These are phyloP conservation scores for Colletotrichum lentis DNA, from an alignment of 2,329 filamentous ascomycete species.

Conservation along the genomic window DNA sequence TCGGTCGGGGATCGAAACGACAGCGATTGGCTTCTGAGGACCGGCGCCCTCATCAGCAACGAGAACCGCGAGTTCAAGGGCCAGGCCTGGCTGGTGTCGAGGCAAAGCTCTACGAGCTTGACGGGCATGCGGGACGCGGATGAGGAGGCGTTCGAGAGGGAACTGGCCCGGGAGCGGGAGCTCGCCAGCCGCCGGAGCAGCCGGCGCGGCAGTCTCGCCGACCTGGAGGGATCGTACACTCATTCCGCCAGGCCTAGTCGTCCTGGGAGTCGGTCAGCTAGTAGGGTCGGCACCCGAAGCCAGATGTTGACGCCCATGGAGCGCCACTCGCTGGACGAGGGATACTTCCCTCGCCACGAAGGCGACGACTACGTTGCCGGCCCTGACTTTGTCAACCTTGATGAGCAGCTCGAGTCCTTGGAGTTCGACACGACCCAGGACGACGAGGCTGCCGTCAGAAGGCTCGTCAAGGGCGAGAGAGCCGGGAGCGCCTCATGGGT, in stretches of 20 bases:
- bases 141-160: constrained; percentile 61
- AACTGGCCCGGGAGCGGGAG: constrained; percentile 61
- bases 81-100: constrained; percentile 72
- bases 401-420: constrained; percentile 66
- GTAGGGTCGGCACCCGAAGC: constrained; percentile 55
- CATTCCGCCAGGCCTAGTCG: constrained; percentile 39
- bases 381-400: constrained; percentile 70
- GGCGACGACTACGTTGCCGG: constrained; percentile 54
- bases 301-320: constrained; percentile 58
- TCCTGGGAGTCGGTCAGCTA: constrained; percentile 58
- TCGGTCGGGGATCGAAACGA: constrained; percentile 53
- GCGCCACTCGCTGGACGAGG: constrained; percentile 47
- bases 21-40: constrained; percentile 71
- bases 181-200: constrained; percentile 58
- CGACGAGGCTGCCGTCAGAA: constrained; percentile 67
- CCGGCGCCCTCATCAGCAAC: constrained; percentile 68
- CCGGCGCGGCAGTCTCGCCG: constrained; percentile 56
- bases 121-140: constrained; percentile 60
- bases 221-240: constrained; percentile 48
- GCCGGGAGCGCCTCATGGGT: constrained; percentile 66
- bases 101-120: constrained; percentile 71
- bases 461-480: constrained; percentile 63
- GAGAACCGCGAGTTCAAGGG: constrained; percentile 73
- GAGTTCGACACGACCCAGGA: constrained; percentile 60
- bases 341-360: constrained; percentile 53